phyloP scores from a whole-genome alignment of 1,139 yeast species.

The Taphrina sp. region DNA sequence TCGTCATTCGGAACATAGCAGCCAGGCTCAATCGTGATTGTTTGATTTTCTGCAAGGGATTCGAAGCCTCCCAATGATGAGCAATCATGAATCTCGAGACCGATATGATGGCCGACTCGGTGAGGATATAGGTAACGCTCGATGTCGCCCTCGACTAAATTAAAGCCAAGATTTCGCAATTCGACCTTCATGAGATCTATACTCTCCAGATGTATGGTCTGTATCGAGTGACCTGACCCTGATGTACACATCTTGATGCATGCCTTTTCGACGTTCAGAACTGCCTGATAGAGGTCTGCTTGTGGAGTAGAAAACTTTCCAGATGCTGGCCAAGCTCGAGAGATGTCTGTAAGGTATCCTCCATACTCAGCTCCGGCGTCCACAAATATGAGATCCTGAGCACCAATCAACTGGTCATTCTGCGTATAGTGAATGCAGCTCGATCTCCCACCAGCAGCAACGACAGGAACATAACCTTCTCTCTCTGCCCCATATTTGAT shows the following conservation, averaged over 20 bases:
- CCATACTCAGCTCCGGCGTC: conserved; percentile 95
- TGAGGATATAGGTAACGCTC: conserved; percentile 72
- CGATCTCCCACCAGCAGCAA: conserved; percentile 71
- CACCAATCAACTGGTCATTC: conserved; percentile 62
- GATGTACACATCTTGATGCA: conserved; percentile 70
- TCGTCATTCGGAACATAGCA: conserved; percentile 72
- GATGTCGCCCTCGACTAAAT: conserved; percentile 40
- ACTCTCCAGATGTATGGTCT: conserved; percentile 74
- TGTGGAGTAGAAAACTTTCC: conserved; percentile 73
- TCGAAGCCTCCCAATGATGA: conserved; percentile 34
- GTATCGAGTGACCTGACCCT: conserved; percentile 55
- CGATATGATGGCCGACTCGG: conserved; percentile 92
- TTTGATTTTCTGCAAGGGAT: conserved; percentile 58
- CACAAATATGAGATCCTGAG: conserved; percentile 78
- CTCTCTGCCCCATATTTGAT: conserved; percentile 66
- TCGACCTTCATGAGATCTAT: conserved; percentile 60
- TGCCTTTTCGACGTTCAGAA: conserved; percentile 72
- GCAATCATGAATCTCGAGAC: conserved; percentile 59
- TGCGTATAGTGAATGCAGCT: conserved; percentile 81
- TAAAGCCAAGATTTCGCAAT: conserved; percentile 69
- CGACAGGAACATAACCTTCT: conserved; percentile 91
- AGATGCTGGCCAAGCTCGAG: conserved; percentile 92
- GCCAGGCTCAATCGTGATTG: conserved; percentile 92
- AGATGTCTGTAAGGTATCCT: conserved; percentile 93
- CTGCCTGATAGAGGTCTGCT: conserved; percentile 81